phyloP scores from a whole-genome alignment of 2,329 filamentous ascomycete species.

The Macrophomina tecta region DNA sequence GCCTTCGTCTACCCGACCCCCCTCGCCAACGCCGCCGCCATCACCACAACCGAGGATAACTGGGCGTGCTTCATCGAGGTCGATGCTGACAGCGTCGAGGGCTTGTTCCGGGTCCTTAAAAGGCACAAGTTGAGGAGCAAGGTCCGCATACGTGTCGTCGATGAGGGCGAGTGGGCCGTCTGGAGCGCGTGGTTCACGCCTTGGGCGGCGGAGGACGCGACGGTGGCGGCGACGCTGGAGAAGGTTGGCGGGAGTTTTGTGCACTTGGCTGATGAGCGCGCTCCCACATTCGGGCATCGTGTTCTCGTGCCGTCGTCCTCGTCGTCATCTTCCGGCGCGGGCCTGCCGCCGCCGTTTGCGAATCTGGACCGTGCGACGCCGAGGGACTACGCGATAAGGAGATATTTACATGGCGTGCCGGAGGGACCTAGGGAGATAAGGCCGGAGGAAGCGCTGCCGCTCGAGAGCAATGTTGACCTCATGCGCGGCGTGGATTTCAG shows the following conservation, averaged over 20 bases:
- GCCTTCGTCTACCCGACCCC: conserved; percentile 75
- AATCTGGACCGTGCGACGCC: not conserved
- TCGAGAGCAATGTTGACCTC: conserved; percentile 88
- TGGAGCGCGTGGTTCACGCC: conserved; percentile 69
- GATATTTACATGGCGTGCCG: conserved; percentile 80
- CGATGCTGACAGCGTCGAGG: conserved; percentile 69
- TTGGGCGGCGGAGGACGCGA: not conserved
- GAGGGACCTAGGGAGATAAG: conserved; percentile 85
- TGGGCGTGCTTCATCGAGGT: conserved; percentile 79
- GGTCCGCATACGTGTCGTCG: conserved; percentile 65
- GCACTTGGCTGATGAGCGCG: not conserved
- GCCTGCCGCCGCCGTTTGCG: conserved; percentile 12
- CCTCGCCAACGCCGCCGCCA: conserved; percentile 30
- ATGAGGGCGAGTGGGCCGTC: conserved; percentile 68
- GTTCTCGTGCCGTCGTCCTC: conserved; percentile 3
- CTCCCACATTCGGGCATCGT: conserved; percentile 35
- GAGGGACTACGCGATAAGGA: conserved; percentile 4
- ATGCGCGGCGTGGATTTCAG: conserved; percentile 87
- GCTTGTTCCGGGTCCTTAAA: conserved; percentile 71
- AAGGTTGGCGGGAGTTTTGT: not conserved
- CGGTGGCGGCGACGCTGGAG: not conserved
- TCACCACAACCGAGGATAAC: conserved; percentile 30
- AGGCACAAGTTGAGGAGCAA: conserved; percentile 87
- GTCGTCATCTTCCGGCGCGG: no score
- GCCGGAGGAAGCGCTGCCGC: conserved; percentile 74